phyloP scores from a whole-genome alignment of 768 basidiomycete genomes.

The Boletus sensibilis region DNA sequence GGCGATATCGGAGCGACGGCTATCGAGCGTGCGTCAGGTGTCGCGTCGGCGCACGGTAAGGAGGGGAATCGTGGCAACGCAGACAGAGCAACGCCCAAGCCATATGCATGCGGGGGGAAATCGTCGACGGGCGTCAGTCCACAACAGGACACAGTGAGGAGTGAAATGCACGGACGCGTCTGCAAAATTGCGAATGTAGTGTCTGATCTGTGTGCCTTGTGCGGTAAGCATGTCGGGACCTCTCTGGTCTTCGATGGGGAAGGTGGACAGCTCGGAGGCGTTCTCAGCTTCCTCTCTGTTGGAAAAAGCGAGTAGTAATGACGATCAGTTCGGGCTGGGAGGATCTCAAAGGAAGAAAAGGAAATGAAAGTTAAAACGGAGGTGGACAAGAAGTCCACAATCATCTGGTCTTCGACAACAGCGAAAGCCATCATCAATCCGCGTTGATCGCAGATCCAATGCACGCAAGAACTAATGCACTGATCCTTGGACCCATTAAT shows the following conservation, averaged over 20 bases:
- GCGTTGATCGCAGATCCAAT: not conserved
- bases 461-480: not conserved
- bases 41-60: not conserved
- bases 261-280: slow-evolving; percentile 58
- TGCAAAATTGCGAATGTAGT: slow-evolving; percentile 67
- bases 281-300: slow-evolving; percentile 77
- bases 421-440: not conserved
- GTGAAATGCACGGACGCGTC: slow-evolving; percentile 58
- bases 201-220: slow-evolving; percentile 56
- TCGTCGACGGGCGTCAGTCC: not conserved
- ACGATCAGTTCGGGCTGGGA: not conserved
- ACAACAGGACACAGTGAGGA: not conserved
- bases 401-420: not conserved
- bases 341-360: not conserved
- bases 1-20: slow-evolving; percentile 66
- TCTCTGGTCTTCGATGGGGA: slow-evolving; percentile 37
- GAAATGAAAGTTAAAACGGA: too few relatives aligned
- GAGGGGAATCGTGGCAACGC: not conserved
- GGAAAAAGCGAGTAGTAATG: not conserved
- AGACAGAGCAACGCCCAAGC: not conserved
- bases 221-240: slow-evolving; percentile 61
- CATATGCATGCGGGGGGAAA: not conserved
- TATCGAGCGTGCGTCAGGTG: slow-evolving; percentile 23
- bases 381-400: not conserved
- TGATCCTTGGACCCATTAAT: not conserved